Evolutionary conservation across 2,329 filamentous ascomycete species (phyloP).

Genomic region (Aspergillus sergii): DNA sequence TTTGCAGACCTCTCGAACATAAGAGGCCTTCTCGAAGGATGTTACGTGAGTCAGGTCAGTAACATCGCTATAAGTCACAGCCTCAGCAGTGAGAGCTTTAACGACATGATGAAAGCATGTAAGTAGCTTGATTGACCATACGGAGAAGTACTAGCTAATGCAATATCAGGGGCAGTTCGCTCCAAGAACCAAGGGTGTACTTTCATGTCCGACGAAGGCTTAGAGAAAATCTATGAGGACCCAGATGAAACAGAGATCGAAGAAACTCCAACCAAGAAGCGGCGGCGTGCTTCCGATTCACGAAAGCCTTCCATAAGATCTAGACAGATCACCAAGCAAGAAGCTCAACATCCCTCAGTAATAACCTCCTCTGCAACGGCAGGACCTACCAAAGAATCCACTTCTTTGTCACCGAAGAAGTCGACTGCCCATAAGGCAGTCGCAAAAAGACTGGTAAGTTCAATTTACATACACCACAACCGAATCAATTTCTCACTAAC

Average conservation of each 20-base stretch:
- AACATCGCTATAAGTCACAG: no score
- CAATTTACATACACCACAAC: background rate
- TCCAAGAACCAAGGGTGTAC: background rate
- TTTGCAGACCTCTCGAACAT: background rate
- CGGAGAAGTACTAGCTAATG: background rate
- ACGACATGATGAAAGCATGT: background rate
- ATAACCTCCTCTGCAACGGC: no score
- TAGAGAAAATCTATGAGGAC: rapidly evolving
- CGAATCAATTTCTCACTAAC: background rate
- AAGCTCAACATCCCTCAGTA: rapidly evolving
- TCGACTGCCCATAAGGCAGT: background rate
- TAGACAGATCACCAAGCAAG: no score
- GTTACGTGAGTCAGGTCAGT: no score
- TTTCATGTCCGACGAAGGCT: rapidly evolving
- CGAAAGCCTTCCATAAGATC: rapidly evolving
- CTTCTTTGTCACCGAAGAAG: no score
- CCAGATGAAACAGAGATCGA: rapidly evolving
- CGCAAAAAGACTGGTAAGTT: background rate
- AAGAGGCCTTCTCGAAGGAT: no score
- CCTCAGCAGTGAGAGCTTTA: background rate
- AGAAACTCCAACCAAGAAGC: background rate
- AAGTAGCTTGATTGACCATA: background rate
- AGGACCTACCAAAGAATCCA: rapidly evolving
- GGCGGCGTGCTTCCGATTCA: background rate
- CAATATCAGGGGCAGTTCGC: background rate